Conservation (phyloP, 257 asterid species). For the Primulina huaijiensis region DNA sequence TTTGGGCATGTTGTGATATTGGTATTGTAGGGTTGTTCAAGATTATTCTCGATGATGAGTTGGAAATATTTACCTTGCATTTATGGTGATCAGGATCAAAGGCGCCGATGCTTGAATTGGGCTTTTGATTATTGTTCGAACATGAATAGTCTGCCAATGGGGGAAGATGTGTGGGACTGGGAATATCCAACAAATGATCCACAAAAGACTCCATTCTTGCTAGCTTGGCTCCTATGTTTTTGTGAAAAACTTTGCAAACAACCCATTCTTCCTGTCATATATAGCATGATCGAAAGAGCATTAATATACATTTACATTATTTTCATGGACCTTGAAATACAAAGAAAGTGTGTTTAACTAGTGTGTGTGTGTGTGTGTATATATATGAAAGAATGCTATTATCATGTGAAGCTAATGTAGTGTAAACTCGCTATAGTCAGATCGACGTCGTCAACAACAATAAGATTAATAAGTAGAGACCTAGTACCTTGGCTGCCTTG, state of each 20-base stretch:
- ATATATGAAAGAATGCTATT: too few relatives aligned
- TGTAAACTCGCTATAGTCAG: neutral
- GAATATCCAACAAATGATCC: conserved; percentile 49
- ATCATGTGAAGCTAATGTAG: neutral
- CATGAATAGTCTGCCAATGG: conserved; percentile 40
- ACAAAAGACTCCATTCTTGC: conserved; percentile 47
- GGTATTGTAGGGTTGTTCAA: neutral
- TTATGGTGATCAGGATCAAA: neutral
- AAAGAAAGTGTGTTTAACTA: too few relatives aligned
- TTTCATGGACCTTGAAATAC: too few relatives aligned
- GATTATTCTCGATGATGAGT: conserved; percentile 12
- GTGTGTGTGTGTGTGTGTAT: too few relatives aligned
- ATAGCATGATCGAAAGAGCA: neutral
- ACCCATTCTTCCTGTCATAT: conserved; percentile 83
- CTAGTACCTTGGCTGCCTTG: conserved; percentile 59
- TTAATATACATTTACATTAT: neutral
- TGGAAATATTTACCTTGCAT: neutral
- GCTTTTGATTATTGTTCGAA: conserved; percentile 5
- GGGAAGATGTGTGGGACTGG: conserved; percentile 43
- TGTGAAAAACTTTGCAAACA: conserved; percentile 61
- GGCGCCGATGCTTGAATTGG: conserved; percentile 25
- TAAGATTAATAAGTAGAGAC: too few relatives aligned
- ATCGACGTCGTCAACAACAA: too few relatives aligned
- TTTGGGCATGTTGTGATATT: conserved; percentile 15
- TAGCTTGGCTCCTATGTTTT: conserved; percentile 38